A percentile compares a stretch with the other conserved stretches of the same genome.
Evolutionary conservation across 2,329 filamentous ascomycete genomes (phyloP).

Genomic region (Colletotrichum eleusines): DNA sequence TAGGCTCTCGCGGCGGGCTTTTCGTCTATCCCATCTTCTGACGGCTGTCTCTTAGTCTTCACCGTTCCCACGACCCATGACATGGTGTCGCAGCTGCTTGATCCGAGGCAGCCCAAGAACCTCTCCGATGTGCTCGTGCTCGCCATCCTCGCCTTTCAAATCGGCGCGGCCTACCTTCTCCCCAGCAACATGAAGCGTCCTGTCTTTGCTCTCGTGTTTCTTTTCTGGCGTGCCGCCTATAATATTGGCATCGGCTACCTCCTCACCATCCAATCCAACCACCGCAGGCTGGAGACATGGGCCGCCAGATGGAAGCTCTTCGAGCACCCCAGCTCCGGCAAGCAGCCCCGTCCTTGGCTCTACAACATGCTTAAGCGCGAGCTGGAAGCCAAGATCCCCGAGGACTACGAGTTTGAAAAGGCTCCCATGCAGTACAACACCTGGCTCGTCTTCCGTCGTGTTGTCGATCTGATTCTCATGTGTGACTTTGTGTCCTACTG

Average conservation of each 20-base stretch:
- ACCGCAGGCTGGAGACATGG: slow-evolving; percentile 88
- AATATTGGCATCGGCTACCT: slow-evolving; percentile 95
- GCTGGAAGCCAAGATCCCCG: slow-evolving; percentile 92
- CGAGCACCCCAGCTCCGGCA: slow-evolving; percentile 82
- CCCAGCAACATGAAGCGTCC: slow-evolving; percentile 78
- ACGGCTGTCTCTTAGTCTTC: slow-evolving; percentile 75
- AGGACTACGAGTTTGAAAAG: slow-evolving; percentile 93
- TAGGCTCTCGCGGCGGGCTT: slow-evolving; percentile 62
- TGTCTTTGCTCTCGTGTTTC: slow-evolving; percentile 84
- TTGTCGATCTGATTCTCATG: slow-evolving; percentile 98
- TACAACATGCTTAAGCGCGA: slow-evolving; percentile 89
- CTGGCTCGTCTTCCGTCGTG: slow-evolving; percentile 94
- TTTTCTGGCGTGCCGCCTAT: slow-evolving; percentile 93
- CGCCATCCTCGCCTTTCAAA: slow-evolving; percentile 79
- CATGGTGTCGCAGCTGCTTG: slow-evolving; percentile 98
- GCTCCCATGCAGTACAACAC: slow-evolving; percentile 99
- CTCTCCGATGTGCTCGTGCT: slow-evolving; percentile 87
- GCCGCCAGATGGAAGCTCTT: slow-evolving; percentile 89
- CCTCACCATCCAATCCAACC: slow-evolving; percentile 89
- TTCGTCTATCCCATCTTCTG: slow-evolving; percentile 6
- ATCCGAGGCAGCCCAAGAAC: slow-evolving; percentile 95
- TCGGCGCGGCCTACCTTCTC: slow-evolving; percentile 79
- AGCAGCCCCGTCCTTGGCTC: slow-evolving; percentile 84
- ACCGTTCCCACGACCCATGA: slow-evolving; percentile 96
- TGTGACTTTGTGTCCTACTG: slow-evolving; percentile 98